phyloP scores from a whole-genome alignment of 169 alveolate species.

The Eimeria praecox region DNA sequence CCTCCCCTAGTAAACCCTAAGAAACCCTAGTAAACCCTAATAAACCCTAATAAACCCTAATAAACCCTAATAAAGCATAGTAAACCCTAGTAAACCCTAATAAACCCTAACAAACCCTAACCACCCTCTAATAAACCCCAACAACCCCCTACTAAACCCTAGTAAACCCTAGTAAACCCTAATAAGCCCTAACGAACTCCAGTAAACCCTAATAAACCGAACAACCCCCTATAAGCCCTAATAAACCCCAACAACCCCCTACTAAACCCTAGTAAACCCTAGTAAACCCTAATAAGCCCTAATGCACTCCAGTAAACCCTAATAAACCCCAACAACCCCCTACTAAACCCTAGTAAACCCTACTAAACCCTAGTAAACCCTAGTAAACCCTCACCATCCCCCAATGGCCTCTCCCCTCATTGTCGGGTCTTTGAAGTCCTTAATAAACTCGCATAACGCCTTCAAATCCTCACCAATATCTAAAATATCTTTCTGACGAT shows the following conservation, averaged over 20 bases:
- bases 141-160: constrained; percentile 14
- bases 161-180: background rate
- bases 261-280: background rate
- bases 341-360: background rate
- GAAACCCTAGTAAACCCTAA: background rate
- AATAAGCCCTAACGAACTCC: background rate
- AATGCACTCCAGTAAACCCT: background rate
- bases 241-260: constrained; percentile 61
- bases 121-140: background rate
- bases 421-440: constrained; percentile 57
- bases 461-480: constrained; percentile 93
- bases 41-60: too few relatives aligned
- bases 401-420: constrained; percentile 78
- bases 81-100: background rate
- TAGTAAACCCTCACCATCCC: constrained; percentile 49
- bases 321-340: constrained; percentile 49
- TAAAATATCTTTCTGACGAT: constrained; percentile 70
- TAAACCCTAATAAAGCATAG: too few relatives aligned
- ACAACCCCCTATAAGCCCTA: background rate
- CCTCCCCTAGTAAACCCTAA: background rate
- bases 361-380: background rate
- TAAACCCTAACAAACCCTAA: background rate
- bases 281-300: constrained; percentile 9
- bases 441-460: constrained; percentile 62
- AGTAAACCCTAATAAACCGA: background rate